Conservation (phyloP, 2,329 filamentous ascomycete genomes). For the Sordariomycetes sp. region DNA sequence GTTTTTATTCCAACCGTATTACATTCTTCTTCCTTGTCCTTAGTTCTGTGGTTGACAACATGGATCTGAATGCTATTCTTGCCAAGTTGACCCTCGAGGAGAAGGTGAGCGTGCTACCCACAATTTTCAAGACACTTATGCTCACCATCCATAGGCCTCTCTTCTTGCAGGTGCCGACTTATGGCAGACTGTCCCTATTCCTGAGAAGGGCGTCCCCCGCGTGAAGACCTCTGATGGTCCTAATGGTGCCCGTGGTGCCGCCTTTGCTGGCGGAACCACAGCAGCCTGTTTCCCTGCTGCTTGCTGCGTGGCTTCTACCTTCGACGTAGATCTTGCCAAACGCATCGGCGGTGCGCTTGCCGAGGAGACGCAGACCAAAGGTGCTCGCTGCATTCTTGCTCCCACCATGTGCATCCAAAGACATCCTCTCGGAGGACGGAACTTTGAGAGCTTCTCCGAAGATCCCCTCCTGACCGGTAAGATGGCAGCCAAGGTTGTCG, state of each 20-base stretch:
- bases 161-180: conserved; percentile 7
- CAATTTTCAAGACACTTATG: not conserved
- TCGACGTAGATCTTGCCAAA: conserved; percentile 47
- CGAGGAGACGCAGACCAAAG: conserved; percentile 46
- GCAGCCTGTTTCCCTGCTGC: conserved; percentile 21
- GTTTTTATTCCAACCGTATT: not conserved
- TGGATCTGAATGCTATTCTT: conserved; percentile 16
- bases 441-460: conserved; percentile 37
- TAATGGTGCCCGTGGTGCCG: conserved; percentile 23
- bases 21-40: not conserved
- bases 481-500: conserved; percentile 30
- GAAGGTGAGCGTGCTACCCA: conserved; percentile 10
- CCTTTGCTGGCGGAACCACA: conserved; percentile 16
- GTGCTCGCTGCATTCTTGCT: conserved; percentile 61
- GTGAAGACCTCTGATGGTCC: conserved; percentile 15
- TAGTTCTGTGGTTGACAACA: too few relatives aligned
- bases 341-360: conserved; percentile 48
- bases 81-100: conserved; percentile 19
- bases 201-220: conserved; percentile 2
- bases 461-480: conserved; percentile 36
- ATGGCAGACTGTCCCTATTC: conserved; percentile 11
- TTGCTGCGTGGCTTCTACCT: conserved; percentile 47
- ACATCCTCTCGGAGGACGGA: conserved; percentile 35
- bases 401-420: conserved; percentile 46
- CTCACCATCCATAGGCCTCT: not conserved